Base-by-base conservation (phyloP, 139 green algal genomes). In the Tetradesmus obliquus region DNA sequence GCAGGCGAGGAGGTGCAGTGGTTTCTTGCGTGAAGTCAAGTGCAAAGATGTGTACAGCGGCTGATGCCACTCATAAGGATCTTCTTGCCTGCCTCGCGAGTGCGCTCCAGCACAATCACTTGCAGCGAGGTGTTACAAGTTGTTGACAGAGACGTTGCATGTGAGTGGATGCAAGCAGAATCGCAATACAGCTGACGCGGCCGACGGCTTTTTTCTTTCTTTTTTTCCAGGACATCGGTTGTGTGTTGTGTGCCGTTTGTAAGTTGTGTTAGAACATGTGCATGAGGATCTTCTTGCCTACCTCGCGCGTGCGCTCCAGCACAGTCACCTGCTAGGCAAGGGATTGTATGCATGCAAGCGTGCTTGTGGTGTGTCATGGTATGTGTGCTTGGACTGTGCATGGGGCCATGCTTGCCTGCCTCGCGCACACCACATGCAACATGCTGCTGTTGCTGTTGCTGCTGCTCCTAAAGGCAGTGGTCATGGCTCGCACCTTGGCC, bases 281-380 rank as follows among this genome's bases (percentile, higher is more conserved):
- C 12, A 45, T 97, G 5, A 99, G 94, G 76, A 99, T 97, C 88
- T 99, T 99, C 91, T 97, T 98, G 97, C 93, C 62, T 97, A 96
- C 86, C 97, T 98, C 90, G 94, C 97, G 6, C 96, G 81, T 86
- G 45, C 81, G 81, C 10, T 60, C 55, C 8, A 79, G 83, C 8
- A 57, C 83, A 12, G 22, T 74, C 55, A 72, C 54, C 55, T 72
- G 60, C 20, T 45, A 45, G 32, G 32, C 32, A 45, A 45, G 32
- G 32, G 32, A 45, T 45, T 45, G 32, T 45, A 45, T 45, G 32
- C 24, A n/a, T 89, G 55, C n/a, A 85, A 2, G 5, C 60, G 9
- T 4, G 60, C 2, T 10, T 19, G 3, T 10, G 19, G 60, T 71
- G 60, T 19, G 60, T 20, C 8, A 71, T 20, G 8, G 3, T 20